Base-by-base conservation (phyloP, 2,329 filamentous ascomycete species). In the Cercospora brassicicola region DNA sequence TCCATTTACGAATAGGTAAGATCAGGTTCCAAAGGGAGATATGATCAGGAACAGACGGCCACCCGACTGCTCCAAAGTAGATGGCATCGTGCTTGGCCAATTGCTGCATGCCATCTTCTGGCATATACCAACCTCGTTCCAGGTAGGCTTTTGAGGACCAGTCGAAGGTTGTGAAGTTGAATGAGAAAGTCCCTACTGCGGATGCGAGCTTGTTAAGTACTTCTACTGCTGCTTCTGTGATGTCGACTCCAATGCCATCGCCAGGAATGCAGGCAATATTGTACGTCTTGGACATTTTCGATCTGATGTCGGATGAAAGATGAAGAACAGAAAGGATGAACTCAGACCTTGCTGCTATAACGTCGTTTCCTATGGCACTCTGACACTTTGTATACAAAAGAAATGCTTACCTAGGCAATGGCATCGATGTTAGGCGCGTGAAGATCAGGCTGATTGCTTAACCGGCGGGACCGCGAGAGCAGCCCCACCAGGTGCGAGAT, bases 11-110 rank as follows among this genome's bases (percentile, higher is more conserved):
- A 73, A 91, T 90, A 18, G 88, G 88, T 7, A 91, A 81, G 55
- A 90, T 86, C 33, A 90, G 84, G 7, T 85, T 84, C 89, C 89
- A 91, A 1, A 91, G 84, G 0, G 87, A 86, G 65, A 87, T 83
- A 67, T 88, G 86, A 71, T 91, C 89, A 0, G 89, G 88, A 0
- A 91, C 87, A 61, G 88, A 83, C 83, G 86, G 86, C 74, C 82
- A 86, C 15, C 87, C 87, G 1, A 89, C 87, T 2, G 86, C 85
- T 10, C 87, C 87, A 69, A 89, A 89, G 64, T 88, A 82, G 30
- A 87, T 83, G 2, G 85, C 85, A 74, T 87, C 84, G 71, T 83
- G 83, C 64, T 82, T 82, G 59, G 82, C 83, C 31, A 88, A 74
- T 28, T 83, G 82, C 26, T 83, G 80, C 60, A 86, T 79, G 8